These are phyloP conservation scores for Aspergillus unguis DNA, from an alignment of 2,329 filamentous ascomycete genomes.

Conservation along the genomic window DNA sequence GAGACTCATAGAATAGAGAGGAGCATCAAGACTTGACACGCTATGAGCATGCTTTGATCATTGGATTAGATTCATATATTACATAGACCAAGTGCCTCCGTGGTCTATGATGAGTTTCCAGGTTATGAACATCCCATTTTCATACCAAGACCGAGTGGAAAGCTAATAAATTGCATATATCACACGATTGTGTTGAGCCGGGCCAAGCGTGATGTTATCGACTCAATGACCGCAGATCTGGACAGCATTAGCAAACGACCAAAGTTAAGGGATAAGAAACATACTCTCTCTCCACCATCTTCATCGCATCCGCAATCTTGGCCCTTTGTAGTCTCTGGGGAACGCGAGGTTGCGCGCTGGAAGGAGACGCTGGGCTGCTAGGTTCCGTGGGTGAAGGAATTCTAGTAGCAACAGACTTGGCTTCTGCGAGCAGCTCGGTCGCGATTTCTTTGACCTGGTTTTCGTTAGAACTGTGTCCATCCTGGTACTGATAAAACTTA, in stretches of 20 bases:
- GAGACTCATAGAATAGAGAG: no score
- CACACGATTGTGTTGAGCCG: constrained; percentile 37
- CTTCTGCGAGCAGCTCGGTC: constrained; percentile 35
- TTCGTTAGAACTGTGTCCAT: constrained; percentile 14
- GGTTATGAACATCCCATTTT: background rate
- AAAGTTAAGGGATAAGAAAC: constrained; percentile 14
- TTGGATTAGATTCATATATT: no score
- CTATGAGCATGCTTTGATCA: no score
- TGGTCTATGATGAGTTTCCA: no score
- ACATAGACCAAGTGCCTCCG: no score
- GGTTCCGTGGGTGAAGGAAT: constrained; percentile 25
- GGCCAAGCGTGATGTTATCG: constrained; percentile 41
- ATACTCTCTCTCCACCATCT: constrained; percentile 50
- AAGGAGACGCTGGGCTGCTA: constrained; percentile 29
- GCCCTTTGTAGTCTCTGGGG: constrained; percentile 45
- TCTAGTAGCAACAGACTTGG: constrained; percentile 32
- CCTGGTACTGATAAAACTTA: constrained; percentile 23
- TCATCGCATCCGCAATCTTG: constrained; percentile 48
- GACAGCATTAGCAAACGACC: background rate
- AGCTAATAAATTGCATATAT: background rate
- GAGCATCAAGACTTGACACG: no score
- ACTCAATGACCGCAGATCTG: constrained; percentile 44
- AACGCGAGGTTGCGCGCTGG: constrained; percentile 31
- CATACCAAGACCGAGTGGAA: background rate
- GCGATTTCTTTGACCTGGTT: constrained; percentile 41